Percentiles rank a stretch among this genome's conserved stretches.
phyloP scores from a whole-genome alignment of 1,284 basidiomycete genomes.

The Cutaneotrichosporon sp. region DNA sequence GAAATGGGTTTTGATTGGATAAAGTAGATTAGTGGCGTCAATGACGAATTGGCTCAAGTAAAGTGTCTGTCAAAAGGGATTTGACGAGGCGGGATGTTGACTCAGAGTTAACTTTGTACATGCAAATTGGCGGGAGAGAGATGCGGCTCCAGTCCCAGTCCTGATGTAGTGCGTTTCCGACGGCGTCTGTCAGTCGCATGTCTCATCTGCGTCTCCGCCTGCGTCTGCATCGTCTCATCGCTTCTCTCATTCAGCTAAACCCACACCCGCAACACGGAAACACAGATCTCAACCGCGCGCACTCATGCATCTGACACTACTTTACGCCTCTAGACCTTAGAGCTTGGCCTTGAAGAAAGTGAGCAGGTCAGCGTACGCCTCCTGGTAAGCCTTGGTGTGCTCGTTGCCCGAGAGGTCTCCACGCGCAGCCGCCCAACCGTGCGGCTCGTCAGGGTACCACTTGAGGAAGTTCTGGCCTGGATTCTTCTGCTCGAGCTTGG shows the following conservation, averaged over 20 bases:
- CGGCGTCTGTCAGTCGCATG: too few relatives aligned
- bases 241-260: not conserved
- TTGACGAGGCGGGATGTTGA: not conserved
- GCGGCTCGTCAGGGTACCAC: constrained; percentile 46
- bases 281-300: too few relatives aligned
- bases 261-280: too few relatives aligned
- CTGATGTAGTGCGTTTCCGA: too few relatives aligned
- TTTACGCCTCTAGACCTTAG: constrained; percentile 1
- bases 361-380: constrained; percentile 32
- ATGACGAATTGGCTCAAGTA: not conserved
- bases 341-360: constrained; percentile 34
- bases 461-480: constrained; percentile 51
- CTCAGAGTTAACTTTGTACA: not conserved
- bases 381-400: constrained; percentile 29
- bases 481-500: constrained; percentile 44
- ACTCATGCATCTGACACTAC: not conserved
- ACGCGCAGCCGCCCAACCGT: constrained; percentile 55
- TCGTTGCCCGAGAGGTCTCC: constrained; percentile 39
- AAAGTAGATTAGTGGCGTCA: not conserved
- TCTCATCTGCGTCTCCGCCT: too few relatives aligned
- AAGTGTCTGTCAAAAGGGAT: too few relatives aligned
- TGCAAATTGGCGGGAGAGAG: not conserved
- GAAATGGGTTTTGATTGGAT: not conserved
- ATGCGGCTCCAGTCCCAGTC: not conserved
- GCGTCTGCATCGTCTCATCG: too few relatives aligned